A percentile compares a stretch with the other conserved stretches of the same genome.
These are phyloP conservation scores for Moesziomyces parantarcticus DNA, from an alignment of 1,284 basidiomycete genomes.

Conservation along the genomic window DNA sequence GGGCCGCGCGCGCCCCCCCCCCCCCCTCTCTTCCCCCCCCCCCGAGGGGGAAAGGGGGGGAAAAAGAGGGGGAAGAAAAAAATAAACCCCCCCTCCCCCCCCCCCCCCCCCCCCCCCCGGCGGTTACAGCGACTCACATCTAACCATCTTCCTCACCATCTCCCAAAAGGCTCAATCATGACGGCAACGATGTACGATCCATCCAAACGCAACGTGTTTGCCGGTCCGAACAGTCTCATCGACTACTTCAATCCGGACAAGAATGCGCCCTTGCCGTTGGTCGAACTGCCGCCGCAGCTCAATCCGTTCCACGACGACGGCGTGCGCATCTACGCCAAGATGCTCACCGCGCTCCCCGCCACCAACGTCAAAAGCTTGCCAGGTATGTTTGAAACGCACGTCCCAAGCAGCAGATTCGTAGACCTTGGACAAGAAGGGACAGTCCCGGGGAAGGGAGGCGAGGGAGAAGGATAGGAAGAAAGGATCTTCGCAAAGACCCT, in stretches of 20 bases:
- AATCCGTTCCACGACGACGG: slow-evolving; percentile 42
- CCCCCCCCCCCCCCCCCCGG: no score
- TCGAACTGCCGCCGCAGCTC: slow-evolving; percentile 40
- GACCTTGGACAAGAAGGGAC: not conserved
- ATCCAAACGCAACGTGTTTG: slow-evolving; percentile 30
- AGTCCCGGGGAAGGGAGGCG: not conserved
- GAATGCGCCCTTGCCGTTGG: slow-evolving; percentile 40
- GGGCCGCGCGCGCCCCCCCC: no score
- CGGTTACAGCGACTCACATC: no score
- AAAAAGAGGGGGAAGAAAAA: no score
- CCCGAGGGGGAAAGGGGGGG: no score
- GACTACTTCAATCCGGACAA: slow-evolving; percentile 52
- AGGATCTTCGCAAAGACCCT: slow-evolving; percentile 22
- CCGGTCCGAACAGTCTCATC: slow-evolving; percentile 28
- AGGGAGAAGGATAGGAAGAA: not conserved
- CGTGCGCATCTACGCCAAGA: slow-evolving; percentile 52
- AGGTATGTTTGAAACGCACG: slow-evolving; percentile 22
- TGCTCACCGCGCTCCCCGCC: slow-evolving; percentile 45
- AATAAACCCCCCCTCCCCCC: no score
- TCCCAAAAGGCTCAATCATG: not conserved
- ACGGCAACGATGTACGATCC: slow-evolving; percentile 18
- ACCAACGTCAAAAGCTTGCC: slow-evolving; percentile 53
- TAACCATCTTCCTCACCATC: no score
- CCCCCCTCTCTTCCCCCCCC: no score
- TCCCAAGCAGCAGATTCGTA: not conserved